Evolutionary conservation across 2,329 filamentous ascomycete genomes (phyloP).

Genomic region (Trichoderma asperellum): DNA sequence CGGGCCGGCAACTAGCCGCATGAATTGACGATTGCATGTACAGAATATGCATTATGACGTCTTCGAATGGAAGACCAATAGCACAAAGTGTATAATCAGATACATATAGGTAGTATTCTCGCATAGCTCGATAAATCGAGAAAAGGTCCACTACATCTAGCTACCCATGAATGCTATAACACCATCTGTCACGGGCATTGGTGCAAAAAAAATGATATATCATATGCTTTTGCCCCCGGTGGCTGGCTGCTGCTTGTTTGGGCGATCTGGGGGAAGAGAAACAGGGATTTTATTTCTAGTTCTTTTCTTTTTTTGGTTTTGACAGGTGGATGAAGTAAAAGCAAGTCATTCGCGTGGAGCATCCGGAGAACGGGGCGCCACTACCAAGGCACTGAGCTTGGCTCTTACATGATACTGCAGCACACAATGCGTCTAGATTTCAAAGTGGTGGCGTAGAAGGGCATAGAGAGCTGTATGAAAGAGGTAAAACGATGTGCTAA

Average conservation of each 20-base stretch:
- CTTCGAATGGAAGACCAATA: neutral
- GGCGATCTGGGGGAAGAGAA: constrained; percentile 3
- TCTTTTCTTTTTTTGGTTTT: neutral
- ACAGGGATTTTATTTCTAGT: neutral
- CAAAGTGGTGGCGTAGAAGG: neutral
- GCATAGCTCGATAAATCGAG: neutral
- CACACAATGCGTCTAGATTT: neutral
- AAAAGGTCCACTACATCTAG: neutral
- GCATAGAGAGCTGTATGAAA: neutral
- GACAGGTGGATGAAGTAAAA: neutral
- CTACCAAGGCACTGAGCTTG: neutral
- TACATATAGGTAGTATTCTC: neutral
- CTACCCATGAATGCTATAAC: neutral
- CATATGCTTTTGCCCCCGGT: constrained; percentile 3
- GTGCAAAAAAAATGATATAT: constrained; percentile 4
- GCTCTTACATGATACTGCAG: neutral
- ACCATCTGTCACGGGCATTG: neutral
- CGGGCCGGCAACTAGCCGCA: constrained; percentile 24
- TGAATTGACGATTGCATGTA: constrained; percentile 25
- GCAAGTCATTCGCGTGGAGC: neutral
- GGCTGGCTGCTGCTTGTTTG: neutral
- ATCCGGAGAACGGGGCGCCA: neutral
- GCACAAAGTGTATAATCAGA: neutral
- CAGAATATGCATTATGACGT: constrained; percentile 15
- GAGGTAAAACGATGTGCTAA: neutral